phyloP scores from a whole-genome alignment of 805 yeast genomes.

The Starmerella bacillaris region DNA sequence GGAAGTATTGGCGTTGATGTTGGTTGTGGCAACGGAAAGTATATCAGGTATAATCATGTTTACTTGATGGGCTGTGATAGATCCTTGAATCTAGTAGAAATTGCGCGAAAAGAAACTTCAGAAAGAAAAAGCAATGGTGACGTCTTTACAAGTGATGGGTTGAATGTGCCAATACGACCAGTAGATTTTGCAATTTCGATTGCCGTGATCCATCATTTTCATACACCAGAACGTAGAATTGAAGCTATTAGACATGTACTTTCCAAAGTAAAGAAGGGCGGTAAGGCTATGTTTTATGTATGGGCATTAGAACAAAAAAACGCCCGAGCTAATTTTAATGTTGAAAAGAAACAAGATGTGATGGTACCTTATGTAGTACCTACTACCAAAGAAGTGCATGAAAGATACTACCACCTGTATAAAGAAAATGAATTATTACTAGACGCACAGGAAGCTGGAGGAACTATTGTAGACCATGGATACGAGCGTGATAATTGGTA shows the following conservation, averaged over 20 bases:
- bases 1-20: slow-evolving; percentile 74
- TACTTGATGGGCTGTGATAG: slow-evolving; percentile 48
- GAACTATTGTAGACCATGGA: slow-evolving; percentile 46
- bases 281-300: slow-evolving; percentile 66
- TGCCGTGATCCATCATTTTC: slow-evolving; percentile 90
- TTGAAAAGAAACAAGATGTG: slow-evolving; percentile 83
- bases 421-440: slow-evolving; percentile 62
- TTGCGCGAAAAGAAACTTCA: slow-evolving; percentile 18
- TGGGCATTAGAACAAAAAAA: slow-evolving; percentile 92
- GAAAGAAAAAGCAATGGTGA: slow-evolving; percentile 24
- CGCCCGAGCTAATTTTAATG: slow-evolving; percentile 78
- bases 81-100: slow-evolving; percentile 20
- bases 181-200: slow-evolving; percentile 84
- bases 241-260: slow-evolving; percentile 58
- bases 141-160: slow-evolving; percentile 65
- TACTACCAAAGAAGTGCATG: slow-evolving; percentile 31
- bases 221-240: slow-evolving; percentile 63
- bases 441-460: slow-evolving; percentile 52
- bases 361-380: slow-evolving; percentile 88
- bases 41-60: slow-evolving; percentile 52
- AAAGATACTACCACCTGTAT: slow-evolving; percentile 79
- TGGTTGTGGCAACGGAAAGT: slow-evolving; percentile 96
- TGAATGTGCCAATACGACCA: slow-evolving; percentile 28
- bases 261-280: slow-evolving; percentile 33
- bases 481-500: slow-evolving; percentile 96